These are phyloP conservation scores for Discostella stelligeroides DNA, from an alignment of 108 stramenopile genomes.

Conservation along the genomic window DNA sequence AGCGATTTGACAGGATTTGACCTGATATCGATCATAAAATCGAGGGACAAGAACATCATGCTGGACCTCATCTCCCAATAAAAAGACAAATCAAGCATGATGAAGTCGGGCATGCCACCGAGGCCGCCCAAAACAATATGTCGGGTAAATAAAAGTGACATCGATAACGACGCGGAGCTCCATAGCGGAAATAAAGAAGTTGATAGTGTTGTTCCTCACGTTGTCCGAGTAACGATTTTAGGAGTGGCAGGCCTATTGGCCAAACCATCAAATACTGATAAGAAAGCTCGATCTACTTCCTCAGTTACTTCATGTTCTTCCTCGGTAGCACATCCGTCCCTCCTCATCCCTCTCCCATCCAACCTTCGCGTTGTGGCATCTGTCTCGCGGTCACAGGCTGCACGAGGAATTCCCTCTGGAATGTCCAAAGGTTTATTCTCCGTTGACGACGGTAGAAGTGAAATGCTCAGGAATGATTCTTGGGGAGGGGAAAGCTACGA, in stretches of 20 bases:
- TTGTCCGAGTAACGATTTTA: conserved; percentile 37
- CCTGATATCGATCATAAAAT: too few relatives aligned
- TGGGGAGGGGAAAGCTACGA: not conserved
- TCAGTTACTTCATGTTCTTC: not conserved
- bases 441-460: too few relatives aligned
- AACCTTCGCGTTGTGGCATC: conserved; percentile 23
- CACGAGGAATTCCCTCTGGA: conserved; percentile 29
- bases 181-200: too few relatives aligned
- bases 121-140: too few relatives aligned
- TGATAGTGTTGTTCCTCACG: conserved; percentile 17
- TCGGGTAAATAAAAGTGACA: too few relatives aligned
- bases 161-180: too few relatives aligned
- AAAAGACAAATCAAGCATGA: too few relatives aligned
- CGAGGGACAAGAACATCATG: too few relatives aligned
- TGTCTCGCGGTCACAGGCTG: conserved; percentile 23
- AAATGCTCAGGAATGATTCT: not conserved
- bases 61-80: too few relatives aligned
- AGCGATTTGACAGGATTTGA: too few relatives aligned
- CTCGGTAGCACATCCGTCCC: conserved; percentile 11
- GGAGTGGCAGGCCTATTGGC: conserved; percentile 32
- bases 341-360: conserved; percentile 26
- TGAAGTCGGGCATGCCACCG: too few relatives aligned
- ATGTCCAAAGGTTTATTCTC: conserved; percentile 18
- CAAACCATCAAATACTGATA: not conserved
- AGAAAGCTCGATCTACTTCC: not conserved